A percentile compares a stretch with the other conserved stretches of the same genome.
phyloP scores from a whole-genome alignment of 2,329 filamentous ascomycete species.

The Colletotrichum siamense region DNA sequence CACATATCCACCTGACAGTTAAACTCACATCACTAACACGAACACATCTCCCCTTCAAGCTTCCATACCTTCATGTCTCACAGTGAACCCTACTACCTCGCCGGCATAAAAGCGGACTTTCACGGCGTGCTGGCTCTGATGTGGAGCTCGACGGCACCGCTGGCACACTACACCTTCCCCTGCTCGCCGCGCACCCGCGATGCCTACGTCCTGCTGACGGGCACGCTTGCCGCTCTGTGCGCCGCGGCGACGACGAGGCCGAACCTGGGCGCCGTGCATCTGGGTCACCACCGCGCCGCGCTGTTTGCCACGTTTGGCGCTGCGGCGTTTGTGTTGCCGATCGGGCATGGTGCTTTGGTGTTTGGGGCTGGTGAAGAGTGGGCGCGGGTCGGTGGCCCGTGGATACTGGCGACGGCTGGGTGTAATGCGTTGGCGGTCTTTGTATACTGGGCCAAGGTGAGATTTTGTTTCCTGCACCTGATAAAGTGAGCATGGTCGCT shows the following conservation, averaged over 20 bases:
- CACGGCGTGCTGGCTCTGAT: constrained; percentile 66
- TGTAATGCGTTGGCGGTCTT: constrained; percentile 8
- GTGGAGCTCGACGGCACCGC: constrained; percentile 65
- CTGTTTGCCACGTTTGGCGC: constrained; percentile 11
- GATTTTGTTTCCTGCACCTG: background rate
- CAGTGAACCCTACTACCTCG: constrained; percentile 49
- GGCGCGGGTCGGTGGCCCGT: constrained; percentile 1
- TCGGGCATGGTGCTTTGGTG: background rate
- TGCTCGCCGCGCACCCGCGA: constrained; percentile 33
- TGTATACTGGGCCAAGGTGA: constrained; percentile 17
- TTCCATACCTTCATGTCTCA: constrained; percentile 65
- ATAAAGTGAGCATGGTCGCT: background rate
- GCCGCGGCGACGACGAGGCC: constrained; percentile 26
- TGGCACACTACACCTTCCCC: constrained; percentile 60
- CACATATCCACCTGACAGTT: rapidly evolving
- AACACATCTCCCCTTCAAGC: constrained; percentile 28
- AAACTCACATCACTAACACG: background rate
- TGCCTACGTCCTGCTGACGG: constrained; percentile 41
- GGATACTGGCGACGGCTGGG: constrained; percentile 6
- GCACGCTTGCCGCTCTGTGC: constrained; percentile 39
- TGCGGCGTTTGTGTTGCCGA: constrained; percentile 7
- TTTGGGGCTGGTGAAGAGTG: background rate
- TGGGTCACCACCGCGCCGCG: constrained; percentile 16
- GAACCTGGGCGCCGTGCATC: constrained; percentile 9
- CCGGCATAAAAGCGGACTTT: constrained; percentile 66